A percentile compares a stretch with the other conserved stretches of the same genome.
Evolutionary conservation across 305 asterid genomes (phyloP).

Genomic region (Fraxinus angustifolia): DNA sequence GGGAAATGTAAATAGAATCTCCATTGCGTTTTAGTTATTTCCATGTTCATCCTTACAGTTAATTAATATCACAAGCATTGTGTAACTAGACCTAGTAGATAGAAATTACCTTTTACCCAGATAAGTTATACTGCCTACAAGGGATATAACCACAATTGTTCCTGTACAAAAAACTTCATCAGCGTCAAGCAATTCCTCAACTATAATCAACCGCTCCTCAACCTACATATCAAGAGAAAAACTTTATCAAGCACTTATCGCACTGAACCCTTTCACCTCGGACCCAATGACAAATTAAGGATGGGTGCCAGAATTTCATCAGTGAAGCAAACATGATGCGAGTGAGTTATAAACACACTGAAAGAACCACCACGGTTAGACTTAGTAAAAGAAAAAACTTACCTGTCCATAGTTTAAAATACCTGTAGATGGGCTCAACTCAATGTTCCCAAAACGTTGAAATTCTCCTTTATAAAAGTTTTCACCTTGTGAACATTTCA

Average conservation of each 20-base stretch:
- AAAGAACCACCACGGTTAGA: not conserved
- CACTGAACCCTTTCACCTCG: not conserved
- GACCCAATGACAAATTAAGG: not conserved
- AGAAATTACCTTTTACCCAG: constrained; percentile 53
- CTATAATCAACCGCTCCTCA: constrained; percentile 71
- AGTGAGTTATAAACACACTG: not conserved
- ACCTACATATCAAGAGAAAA: constrained; percentile 43
- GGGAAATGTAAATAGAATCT: not conserved
- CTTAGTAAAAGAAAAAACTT: not conserved
- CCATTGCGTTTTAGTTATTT: not conserved
- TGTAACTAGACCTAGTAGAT: not conserved
- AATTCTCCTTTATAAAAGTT: constrained; percentile 69
- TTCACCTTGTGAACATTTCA: constrained; percentile 77
- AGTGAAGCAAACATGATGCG: no score
- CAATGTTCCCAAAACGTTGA: constrained; percentile 87
- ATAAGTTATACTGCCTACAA: constrained; percentile 92
- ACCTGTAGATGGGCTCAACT: constrained; percentile 92
- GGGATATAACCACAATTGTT: constrained; percentile 90
- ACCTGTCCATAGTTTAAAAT: constrained; percentile 96
- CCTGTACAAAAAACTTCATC: constrained; percentile 98
- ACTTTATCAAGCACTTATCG: not conserved
- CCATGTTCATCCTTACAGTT: not conserved
- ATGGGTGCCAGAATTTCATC: not conserved
- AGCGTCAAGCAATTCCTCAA: constrained; percentile 89
- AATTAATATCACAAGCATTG: not conserved